These are phyloP conservation scores for Gnomoniopsis smithogilvyi DNA, from an alignment of 2,329 filamentous ascomycete genomes.

Conservation along the genomic window DNA sequence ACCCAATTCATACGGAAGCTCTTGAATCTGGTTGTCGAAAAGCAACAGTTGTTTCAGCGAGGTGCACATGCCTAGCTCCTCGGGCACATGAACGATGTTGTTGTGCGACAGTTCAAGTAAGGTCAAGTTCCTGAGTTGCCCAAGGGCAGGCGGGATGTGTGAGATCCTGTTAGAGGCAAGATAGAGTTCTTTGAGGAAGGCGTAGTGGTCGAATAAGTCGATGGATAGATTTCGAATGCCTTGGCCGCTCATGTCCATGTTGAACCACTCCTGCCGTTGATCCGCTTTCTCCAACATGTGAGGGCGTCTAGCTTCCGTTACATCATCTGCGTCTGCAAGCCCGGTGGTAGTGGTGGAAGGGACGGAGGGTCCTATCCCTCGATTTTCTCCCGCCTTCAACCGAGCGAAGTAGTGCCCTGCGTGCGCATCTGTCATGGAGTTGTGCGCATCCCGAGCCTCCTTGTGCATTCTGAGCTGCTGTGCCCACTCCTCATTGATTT, in stretches of 20 bases:
- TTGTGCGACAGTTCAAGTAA: slow-evolving; percentile 89
- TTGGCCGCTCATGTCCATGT: slow-evolving; percentile 94
- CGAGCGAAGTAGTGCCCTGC: slow-evolving; percentile 70
- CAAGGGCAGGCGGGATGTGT: slow-evolving; percentile 75
- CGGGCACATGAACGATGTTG: slow-evolving; percentile 74
- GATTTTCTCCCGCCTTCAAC: slow-evolving; percentile 67
- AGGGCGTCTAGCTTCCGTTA: slow-evolving; percentile 56
- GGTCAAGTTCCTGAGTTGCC: slow-evolving; percentile 74
- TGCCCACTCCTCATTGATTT: slow-evolving; percentile 72
- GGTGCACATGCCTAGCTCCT: slow-evolving; percentile 95
- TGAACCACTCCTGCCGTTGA: slow-evolving; percentile 82
- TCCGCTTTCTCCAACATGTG: slow-evolving; percentile 64
- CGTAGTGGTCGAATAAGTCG: slow-evolving; percentile 76
- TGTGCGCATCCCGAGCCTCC: slow-evolving; percentile 69
- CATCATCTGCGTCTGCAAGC: slow-evolving; percentile 50
- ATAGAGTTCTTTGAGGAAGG: slow-evolving; percentile 87
- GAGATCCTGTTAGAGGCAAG: slow-evolving; percentile 90
- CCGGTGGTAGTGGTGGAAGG: slow-evolving; percentile 45
- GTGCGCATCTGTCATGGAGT: slow-evolving; percentile 66
- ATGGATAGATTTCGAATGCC: slow-evolving; percentile 78
- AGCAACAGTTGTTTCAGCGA: slow-evolving; percentile 81
- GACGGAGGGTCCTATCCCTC: slow-evolving; percentile 57
- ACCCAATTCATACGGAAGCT: slow-evolving; percentile 81
- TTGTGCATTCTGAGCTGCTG: slow-evolving; percentile 81
- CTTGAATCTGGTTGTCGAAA: slow-evolving; percentile 85